These are phyloP conservation scores for Phytophthora boehmeriae DNA, from an alignment of 352 stramenopile species.

Conservation along the genomic window DNA sequence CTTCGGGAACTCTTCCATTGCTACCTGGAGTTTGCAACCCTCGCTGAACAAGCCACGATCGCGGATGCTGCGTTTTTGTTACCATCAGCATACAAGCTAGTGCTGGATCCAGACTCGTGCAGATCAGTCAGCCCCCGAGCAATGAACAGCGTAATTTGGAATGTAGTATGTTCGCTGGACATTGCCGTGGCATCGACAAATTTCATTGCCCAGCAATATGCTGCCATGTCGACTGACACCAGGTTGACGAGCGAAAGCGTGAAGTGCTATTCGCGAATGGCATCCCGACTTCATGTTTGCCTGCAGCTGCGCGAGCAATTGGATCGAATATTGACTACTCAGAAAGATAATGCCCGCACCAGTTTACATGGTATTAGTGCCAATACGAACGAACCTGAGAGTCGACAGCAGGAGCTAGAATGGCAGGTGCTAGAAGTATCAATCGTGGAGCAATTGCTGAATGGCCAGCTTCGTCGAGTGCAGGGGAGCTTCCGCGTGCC, in stretches of 20 bases:
- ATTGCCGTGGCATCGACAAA: conserved; percentile 47
- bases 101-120: conserved; percentile 11
- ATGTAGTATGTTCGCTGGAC: conserved; percentile 53
- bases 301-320: conserved; percentile 57
- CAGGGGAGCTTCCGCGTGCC: conserved; percentile 34
- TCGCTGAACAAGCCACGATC: conserved; percentile 37
- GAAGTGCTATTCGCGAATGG: conserved; percentile 36
- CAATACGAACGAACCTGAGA: conserved; percentile 8
- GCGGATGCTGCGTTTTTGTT: conserved; percentile 60
- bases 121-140: conserved; percentile 18
- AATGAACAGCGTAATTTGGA: conserved; percentile 51
- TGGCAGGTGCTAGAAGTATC: conserved; percentile 36
- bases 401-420: conserved; percentile 29
- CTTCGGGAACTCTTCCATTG: conserved; percentile 54
- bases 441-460: conserved; percentile 43
- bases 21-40: conserved; percentile 43
- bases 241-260: conserved; percentile 25
- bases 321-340: conserved; percentile 32
- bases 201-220: conserved; percentile 32
- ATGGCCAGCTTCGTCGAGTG: conserved; percentile 34
- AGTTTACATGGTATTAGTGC: conserved; percentile 17
- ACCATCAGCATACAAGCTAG: conserved; percentile 23
- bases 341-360: conserved; percentile 31
- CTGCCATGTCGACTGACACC: conserved; percentile 7
- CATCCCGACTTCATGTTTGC: conserved; percentile 44